Evolutionary conservation across 805 yeast species (phyloP).

Genomic region (Trichomonascus vanleenenianus): DNA sequence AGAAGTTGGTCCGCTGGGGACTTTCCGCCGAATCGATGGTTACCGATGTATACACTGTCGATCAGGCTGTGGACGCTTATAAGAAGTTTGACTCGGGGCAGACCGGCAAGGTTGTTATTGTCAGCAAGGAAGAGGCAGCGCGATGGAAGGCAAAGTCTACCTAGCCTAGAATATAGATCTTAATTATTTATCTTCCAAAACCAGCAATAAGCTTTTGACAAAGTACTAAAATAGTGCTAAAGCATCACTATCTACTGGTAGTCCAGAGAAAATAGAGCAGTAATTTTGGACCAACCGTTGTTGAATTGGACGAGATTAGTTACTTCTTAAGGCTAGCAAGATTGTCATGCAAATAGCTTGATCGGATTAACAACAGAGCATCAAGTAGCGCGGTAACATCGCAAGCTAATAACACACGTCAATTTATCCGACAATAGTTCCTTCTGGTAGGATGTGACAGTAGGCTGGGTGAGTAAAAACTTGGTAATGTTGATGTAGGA

Average conservation of each 20-base stretch:
- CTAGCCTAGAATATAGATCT: too few species aligned
- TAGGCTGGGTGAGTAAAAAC: slow-evolving; percentile 8
- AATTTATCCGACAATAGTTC: slow-evolving; percentile 6
- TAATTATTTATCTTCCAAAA: too few species aligned
- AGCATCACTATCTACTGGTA: too few species aligned
- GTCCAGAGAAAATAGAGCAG: too few species aligned
- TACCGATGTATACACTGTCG: slow-evolving; percentile 8
- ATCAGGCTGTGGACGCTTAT: slow-evolving; percentile 10
- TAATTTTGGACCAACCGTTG: too few species aligned
- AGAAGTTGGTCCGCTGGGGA: slow-evolving; percentile 12
- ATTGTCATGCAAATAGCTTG: too few species aligned
- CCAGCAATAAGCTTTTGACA: too few species aligned
- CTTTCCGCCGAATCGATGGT: slow-evolving; percentile 12
- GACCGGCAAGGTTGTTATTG: slow-evolving; percentile 13
- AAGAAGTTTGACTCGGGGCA: slow-evolving; percentile 8
- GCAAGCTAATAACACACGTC: background rate
- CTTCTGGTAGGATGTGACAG: slow-evolving; percentile 6
- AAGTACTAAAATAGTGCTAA: too few species aligned
- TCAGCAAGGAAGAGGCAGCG: background rate
- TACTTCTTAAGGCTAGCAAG: too few species aligned
- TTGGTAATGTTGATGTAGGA: slow-evolving; percentile 9
- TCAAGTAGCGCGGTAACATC: too few species aligned
- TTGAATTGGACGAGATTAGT: too few species aligned
- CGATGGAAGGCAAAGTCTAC: background rate
- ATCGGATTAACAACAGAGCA: too few species aligned